Conservation (phyloP, 257 asterid species). For the Przewalskia tangutica region DNA sequence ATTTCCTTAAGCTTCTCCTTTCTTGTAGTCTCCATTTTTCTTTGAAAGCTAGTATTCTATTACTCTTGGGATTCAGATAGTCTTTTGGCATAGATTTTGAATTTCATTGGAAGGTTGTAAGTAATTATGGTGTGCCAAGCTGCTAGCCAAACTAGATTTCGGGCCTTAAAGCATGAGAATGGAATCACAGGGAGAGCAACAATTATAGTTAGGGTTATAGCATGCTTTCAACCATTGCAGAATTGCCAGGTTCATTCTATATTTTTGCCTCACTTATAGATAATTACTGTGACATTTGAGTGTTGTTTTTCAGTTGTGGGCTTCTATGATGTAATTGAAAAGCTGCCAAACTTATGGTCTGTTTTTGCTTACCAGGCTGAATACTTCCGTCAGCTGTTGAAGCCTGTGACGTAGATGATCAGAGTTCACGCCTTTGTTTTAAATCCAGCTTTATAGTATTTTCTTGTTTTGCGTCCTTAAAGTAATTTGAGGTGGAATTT, state of each 20-base stretch:
- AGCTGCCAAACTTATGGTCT: constrained; percentile 13
- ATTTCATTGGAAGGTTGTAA: constrained; percentile 30
- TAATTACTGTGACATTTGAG: neutral
- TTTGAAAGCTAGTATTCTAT: neutral
- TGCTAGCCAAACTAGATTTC: constrained; percentile 62
- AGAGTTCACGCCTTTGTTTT: constrained; percentile 6
- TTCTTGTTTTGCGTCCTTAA: constrained; percentile 24
- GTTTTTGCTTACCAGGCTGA: constrained; percentile 50
- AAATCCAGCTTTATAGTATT: constrained; percentile 36
- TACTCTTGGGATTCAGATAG: constrained; percentile 10
- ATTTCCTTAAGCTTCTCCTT: constrained; percentile 5
- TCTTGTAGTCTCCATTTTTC: neutral
- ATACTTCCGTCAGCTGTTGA: constrained; percentile 82
- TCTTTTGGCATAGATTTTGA: constrained; percentile 12
- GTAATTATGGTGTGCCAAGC: constrained; percentile 96
- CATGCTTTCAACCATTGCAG: constrained; percentile 75
- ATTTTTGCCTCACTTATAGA: neutral
- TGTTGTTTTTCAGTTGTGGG: neutral
- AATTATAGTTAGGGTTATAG: constrained; percentile 66
- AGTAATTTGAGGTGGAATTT: constrained; percentile 21
- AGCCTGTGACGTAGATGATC: constrained; percentile 75
- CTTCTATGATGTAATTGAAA: neutral
- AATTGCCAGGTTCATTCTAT: constrained; percentile 65
- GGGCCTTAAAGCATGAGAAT: constrained; percentile 66
- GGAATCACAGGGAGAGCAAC: constrained; percentile 69